Percentiles rank a stretch among this genome's conserved stretches.
phyloP scores from a whole-genome alignment of 768 basidiomycete species.

The Collybia mongolica region DNA sequence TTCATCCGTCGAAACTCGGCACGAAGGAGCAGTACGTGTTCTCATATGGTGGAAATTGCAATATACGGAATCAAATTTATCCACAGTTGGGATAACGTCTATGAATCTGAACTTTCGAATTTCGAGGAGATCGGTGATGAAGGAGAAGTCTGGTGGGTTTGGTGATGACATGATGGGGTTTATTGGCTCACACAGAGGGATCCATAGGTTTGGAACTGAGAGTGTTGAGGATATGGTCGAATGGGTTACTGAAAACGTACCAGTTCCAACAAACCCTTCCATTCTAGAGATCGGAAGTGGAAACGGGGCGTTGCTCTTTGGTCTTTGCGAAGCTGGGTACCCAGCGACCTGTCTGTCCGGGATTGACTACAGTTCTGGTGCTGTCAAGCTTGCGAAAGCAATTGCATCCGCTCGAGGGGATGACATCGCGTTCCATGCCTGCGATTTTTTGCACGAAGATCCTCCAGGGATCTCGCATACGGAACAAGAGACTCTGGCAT shows the following conservation, averaged over 20 bases:
- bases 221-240: constrained; percentile 77
- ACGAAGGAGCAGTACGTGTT: constrained; percentile 71
- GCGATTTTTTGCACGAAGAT: constrained; percentile 64
- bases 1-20: constrained; percentile 73
- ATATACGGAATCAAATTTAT: constrained; percentile 5
- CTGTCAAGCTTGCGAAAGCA: constrained; percentile 58
- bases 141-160: constrained; percentile 76
- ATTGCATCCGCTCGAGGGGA: constrained; percentile 49
- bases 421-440: constrained; percentile 52
- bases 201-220: constrained; percentile 74
- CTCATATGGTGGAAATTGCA: neutral
- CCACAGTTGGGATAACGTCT: constrained; percentile 75
- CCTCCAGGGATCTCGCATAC: constrained; percentile 34
- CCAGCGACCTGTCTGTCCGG: constrained; percentile 50
- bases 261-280: constrained; percentile 42
- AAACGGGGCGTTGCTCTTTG: constrained; percentile 76
- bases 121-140: constrained; percentile 81
- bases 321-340: constrained; percentile 69
- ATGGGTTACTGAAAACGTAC: constrained; percentile 60
- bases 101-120: constrained; percentile 66
- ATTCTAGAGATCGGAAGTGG: constrained; percentile 81
- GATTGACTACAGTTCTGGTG: constrained; percentile 76
- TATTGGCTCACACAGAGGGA: neutral
- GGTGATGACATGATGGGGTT: neutral
- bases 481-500: constrained; percentile 17